Evolutionary conservation across 2,329 filamentous ascomycete genomes (phyloP), one percentile per base, ranked within the genome.

Genomic region (Fusarium napiforme): DNA sequence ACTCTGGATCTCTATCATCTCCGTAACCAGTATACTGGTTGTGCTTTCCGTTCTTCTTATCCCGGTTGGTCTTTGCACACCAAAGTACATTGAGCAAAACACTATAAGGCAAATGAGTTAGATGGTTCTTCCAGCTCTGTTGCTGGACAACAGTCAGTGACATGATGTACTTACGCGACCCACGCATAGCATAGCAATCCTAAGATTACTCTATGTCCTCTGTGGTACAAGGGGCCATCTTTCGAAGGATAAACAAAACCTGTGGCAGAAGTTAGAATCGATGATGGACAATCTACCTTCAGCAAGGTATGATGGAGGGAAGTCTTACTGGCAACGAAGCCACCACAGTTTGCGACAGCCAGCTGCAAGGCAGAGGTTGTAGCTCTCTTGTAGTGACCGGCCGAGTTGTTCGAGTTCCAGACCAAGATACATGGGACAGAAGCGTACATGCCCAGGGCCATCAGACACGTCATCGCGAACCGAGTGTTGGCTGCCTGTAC

Each of bases 301-400:
- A 19, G 15, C 7, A 9, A 9, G 32, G 9, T 14, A 18, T 56
- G 9, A 0, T 7, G 6, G 11, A 14, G 8, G 32, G 28, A 4
- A 9, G 11, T 40, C 50, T 40, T 40, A 49, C 55, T 58, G 6
- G 60, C 60, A 47, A 62, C 60, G 40, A 62, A 62, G 3, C 60
- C 60, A 18, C 60, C 60, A 3, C 60, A 62, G 42, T 62, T 62
- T 9, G 60, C 60, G 0, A 62, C 52, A 28, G 60, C 60, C 26
- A 62, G 26, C 40, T 62, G 60, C 40, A 62, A 58, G 4, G 88
- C 91, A 3, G 88, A 88, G 0, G 91, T 91, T 0, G 91, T 93
- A 0, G 92, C 91, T 19, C 91, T 83, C 79, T 93, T 93, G 77
- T 93, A 93, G 77, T 93, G 91, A 0, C 89, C 90, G 0, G 90